A percentile compares a stretch with the other conserved stretches of the same genome.
These are phyloP conservation scores for Colletotrichum tofieldiae DNA, from an alignment of 2,329 filamentous ascomycete species.

Conservation along the genomic window DNA sequence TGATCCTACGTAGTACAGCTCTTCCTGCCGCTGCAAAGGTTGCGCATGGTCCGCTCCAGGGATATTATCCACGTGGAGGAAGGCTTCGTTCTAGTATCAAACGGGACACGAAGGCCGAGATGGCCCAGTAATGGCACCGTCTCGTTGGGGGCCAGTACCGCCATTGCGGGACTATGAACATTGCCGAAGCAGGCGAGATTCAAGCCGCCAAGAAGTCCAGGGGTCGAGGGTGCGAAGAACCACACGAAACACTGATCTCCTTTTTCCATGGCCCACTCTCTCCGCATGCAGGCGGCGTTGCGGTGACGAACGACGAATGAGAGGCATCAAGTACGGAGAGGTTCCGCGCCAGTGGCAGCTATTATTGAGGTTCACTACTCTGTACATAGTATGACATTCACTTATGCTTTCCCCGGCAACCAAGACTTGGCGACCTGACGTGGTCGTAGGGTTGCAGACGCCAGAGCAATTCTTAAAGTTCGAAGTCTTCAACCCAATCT, in stretches of 20 bases:
- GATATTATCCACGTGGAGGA: constrained; percentile 34
- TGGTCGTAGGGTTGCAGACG: neutral
- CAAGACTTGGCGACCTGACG: neutral
- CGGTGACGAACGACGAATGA: constrained; percentile 5
- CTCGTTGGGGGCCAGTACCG: neutral
- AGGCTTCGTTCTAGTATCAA: constrained; percentile 27
- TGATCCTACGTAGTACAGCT: neutral
- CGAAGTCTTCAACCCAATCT: neutral
- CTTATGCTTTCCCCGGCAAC: neutral
- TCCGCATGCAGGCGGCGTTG: neutral
- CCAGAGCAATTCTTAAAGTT: neutral
- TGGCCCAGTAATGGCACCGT: constrained; percentile 4
- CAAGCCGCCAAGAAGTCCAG: constrained; percentile 6
- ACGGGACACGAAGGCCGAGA: constrained; percentile 31
- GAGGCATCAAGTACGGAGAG: constrained; percentile 18
- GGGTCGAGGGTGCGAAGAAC: constrained; percentile 7
- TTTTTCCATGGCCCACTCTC: constrained; percentile 11
- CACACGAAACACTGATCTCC: constrained; percentile 5
- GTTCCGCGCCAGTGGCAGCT: constrained; percentile 14
- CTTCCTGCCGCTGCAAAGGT: neutral
- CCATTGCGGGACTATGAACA: neutral
- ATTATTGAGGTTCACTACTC: neutral
- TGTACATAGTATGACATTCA: neutral
- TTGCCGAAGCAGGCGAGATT: constrained; percentile 6
- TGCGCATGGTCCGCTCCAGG: constrained; percentile 1